Evolutionary conservation across 2,329 filamentous ascomycete species (phyloP).

Genomic region (Aspergillus versicolor): DNA sequence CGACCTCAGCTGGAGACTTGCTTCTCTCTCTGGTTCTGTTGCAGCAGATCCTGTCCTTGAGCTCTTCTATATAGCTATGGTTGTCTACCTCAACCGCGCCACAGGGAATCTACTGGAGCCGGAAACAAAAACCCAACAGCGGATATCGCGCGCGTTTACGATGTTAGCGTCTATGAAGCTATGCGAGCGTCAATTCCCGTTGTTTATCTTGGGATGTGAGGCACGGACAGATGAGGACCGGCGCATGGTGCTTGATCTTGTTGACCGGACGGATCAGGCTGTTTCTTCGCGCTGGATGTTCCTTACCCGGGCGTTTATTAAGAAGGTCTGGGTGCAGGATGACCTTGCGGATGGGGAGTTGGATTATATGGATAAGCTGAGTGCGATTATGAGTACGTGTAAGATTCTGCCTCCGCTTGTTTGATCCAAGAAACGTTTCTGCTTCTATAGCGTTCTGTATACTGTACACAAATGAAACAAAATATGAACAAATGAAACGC

Average conservation of each 20-base stretch:
- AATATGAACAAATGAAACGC: too few relatives aligned
- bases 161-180: background rate
- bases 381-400: conserved; percentile 9
- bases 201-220: conserved; percentile 12
- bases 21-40: background rate
- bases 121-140: background rate
- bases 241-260: conserved; percentile 6
- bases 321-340: conserved; percentile 14
- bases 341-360: conserved; percentile 9
- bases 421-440: background rate
- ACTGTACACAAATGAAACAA: background rate
- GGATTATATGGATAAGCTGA: conserved; percentile 10
- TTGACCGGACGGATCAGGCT: conserved; percentile 5
- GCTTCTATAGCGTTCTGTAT: background rate
- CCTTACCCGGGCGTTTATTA: background rate
- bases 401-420: conserved; percentile 11
- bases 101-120: conserved; percentile 2
- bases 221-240: conserved; percentile 10
- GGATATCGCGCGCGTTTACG: background rate
- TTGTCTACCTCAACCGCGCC: conserved; percentile 9
- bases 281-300: conserved; percentile 4
- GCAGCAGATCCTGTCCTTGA: background rate
- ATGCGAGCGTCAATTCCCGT: conserved; percentile 11
- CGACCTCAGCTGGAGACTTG: background rate
- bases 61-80: conserved; percentile 7